Base-by-base conservation (phyloP, 2,329 filamentous ascomycete species). In the Aspergillus spinulosporus region DNA sequence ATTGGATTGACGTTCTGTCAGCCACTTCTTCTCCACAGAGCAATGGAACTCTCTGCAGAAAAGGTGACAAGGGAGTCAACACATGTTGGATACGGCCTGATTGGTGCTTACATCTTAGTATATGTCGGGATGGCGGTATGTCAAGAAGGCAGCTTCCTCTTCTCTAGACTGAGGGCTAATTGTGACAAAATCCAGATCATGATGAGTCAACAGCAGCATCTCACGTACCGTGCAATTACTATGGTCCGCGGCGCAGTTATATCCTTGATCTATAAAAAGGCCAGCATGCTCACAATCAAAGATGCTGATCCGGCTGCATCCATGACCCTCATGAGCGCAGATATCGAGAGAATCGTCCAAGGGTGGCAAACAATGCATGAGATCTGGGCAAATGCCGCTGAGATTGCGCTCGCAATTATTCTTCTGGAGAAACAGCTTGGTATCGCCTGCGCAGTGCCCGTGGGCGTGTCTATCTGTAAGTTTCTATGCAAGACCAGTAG, bases 261-360 rank as follows among this genome's bases (percentile, higher is more conserved):
- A n/a, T 76, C 79, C 0, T 68, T 83, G 60, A 76, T 85, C 2
- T 84, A 80, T 61, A 73, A 75, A n/a, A 76, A 75, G 56, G 69
- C 74, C 5, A 70, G 64, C 8, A 64, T 66, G 6, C 50, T 75
- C 1, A 67, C 64, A 42, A 58, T 69, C 5, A 68, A 65, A 50
- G 69, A 72, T 52, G 67, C 68, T 8, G 72, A 75, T 34, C 68
- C 71, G 1, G 68, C 69, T 26, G 67, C 71, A 21, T 73, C 76
- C 1, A 60, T 79, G 9, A 78, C 75, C 3, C 59, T 78, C 11
- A 78, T 79, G 76, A 77, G 74, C 51, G 73, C 77, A 1, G 77
- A 79, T 60, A 69, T 78, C 8, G 77, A 79, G 59, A 64, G 76
- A 37, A 76, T 80, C 8, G 72, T 72, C 3, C 65, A 71, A n/a